Evolutionary conservation across 371 early-diverging fungal species (phyloP), one percentile per base, ranked within the genome.

Genomic region (Circinella minor): DNA sequence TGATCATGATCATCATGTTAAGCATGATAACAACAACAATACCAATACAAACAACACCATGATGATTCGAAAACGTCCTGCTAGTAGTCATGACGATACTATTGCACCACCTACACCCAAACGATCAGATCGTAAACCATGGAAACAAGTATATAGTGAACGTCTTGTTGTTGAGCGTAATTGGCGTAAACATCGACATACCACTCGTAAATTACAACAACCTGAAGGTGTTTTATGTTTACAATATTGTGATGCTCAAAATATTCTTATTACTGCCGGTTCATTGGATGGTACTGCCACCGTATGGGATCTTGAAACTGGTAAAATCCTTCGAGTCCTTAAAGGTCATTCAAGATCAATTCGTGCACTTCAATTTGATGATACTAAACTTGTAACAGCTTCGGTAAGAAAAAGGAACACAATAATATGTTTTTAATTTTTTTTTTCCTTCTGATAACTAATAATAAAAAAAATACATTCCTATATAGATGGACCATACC

Each of bases 261-360:
- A 86, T 14, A 77, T 89, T 37, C 79, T 96, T 49, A 91, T 95
- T 13, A 92, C 96, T 0, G 43, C 43, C 11, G 97, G 94, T 27
- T 92, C 93, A 9, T 88, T 88, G 66, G 96, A 96, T 74, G 85
- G 88, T 70, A 91, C 92, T 0, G 86, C 94, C 54, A 86, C 88
- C 18, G 90, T 95, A n/a, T 96, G 96, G 96, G 86, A 92, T 68
- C 71, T 91, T 3, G 90, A 93, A 59, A 92, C 92, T 0, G 90
- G 92, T n/a, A 81, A 90, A 70, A 81, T 88, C 46, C 76, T 95
- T 27, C 88, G 88, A 17, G 83, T 88, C 3, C 80, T 97, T 10
- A 84, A 78, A 36, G 99, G 98, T 3, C 99, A 99, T 84, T 89
- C 91, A 8, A 88, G 92, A 7, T 88, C 90, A 15, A 92, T 99